Evolutionary conservation across 805 yeast genomes (phyloP).

Genomic region (Tetrapisispora arboricola): DNA sequence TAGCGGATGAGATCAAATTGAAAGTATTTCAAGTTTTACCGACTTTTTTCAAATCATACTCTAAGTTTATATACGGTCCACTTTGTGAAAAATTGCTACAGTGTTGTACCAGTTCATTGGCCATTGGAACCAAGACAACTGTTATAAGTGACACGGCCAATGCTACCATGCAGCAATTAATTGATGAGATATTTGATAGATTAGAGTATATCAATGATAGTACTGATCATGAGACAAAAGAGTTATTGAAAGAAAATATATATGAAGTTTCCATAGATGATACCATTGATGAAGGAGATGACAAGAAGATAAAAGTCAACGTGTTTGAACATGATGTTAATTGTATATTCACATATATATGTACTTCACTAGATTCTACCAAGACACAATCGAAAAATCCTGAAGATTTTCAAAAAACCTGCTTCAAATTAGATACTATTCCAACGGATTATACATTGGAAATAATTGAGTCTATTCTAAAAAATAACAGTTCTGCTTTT

Average conservation of each 20-base stretch:
- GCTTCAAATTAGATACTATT: constrained; percentile 34
- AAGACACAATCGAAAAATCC: constrained; percentile 39
- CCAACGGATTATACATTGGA: constrained; percentile 69
- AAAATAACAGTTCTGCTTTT: constrained; percentile 51
- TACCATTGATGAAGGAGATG: constrained; percentile 27
- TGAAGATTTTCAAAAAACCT: constrained; percentile 28
- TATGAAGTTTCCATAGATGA: constrained; percentile 34
- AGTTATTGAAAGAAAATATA: constrained; percentile 15
- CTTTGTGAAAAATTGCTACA: constrained; percentile 47
- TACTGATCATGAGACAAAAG: constrained; percentile 23
- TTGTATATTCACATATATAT: constrained; percentile 60
- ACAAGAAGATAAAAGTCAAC: constrained; percentile 30
- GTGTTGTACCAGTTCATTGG: constrained; percentile 59
- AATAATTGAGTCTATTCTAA: constrained; percentile 66
- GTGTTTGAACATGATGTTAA: constrained; percentile 59
- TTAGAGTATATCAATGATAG: constrained; percentile 19
- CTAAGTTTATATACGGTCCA: constrained; percentile 42
- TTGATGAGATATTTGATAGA: constrained; percentile 70
- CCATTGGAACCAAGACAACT: constrained; percentile 54
- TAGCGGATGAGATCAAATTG: constrained; percentile 75
- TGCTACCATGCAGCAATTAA: constrained; percentile 83
- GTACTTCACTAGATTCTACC: constrained; percentile 34
- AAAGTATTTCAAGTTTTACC: constrained; percentile 81
- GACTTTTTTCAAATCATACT: constrained; percentile 55
- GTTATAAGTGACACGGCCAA: constrained; percentile 84